phyloP scores from a whole-genome alignment of 176 grass and related monocot genomes.

The Hsuehochloa calcarea region DNA sequence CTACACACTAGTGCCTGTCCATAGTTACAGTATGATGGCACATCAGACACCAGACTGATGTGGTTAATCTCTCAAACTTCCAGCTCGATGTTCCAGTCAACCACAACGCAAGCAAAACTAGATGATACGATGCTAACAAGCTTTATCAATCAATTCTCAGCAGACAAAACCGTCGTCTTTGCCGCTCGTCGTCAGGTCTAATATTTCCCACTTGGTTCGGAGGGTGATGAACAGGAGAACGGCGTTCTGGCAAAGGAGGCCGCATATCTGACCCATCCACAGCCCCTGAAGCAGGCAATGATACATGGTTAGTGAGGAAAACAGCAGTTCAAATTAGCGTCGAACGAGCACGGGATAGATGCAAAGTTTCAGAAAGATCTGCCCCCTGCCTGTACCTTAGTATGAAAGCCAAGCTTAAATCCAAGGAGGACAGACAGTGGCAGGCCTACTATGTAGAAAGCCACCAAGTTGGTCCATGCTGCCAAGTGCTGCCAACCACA shows the following conservation, averaged over 20 bases:
- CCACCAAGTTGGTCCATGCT: conserved; percentile 63
- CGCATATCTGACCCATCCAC: conserved; percentile 51
- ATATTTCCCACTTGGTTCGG: conserved; percentile 39
- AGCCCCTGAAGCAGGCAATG: conserved; percentile 36
- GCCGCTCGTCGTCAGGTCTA: conserved; percentile 18
- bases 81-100: neutral
- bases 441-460: conserved; percentile 65
- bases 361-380: neutral
- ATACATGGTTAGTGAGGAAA: neutral
- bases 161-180: conserved; percentile 23
- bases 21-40: neutral
- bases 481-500: conserved; percentile 73
- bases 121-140: neutral
- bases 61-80: neutral
- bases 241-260: conserved; percentile 40
- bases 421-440: conserved; percentile 46
- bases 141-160: neutral
- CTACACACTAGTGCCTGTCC: neutral
- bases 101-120: neutral
- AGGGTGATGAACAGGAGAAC: conserved; percentile 45
- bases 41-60: neutral
- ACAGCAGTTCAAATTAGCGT: neutral
- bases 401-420: conserved; percentile 51
- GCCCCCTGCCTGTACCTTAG: conserved; percentile 34
- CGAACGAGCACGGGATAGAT: neutral